Percentiles rank a stretch among this genome's conserved stretches.
phyloP scores from a whole-genome alignment of 1,139 yeast species.

The Hemisphaericaspora lyxosophila region DNA sequence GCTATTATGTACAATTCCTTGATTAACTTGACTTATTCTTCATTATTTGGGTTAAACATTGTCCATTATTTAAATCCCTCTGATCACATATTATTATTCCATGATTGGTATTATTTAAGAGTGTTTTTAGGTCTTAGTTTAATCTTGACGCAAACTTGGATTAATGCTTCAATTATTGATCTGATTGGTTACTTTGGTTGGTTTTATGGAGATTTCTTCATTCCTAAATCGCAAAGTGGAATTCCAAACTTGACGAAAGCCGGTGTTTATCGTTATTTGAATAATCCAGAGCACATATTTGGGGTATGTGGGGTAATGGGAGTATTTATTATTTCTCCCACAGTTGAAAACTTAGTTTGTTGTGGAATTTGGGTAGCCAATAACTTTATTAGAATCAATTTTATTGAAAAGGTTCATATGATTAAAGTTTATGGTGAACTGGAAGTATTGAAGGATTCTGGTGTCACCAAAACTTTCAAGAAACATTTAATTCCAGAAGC shows the following conservation, averaged over 20 bases:
- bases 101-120: slow-evolving; percentile 55
- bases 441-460: slow-evolving; percentile 57
- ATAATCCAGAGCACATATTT: slow-evolving; percentile 80
- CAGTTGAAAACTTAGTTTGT: slow-evolving; percentile 52
- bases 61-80: slow-evolving; percentile 25
- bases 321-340: slow-evolving; percentile 60
- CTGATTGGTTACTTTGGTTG: slow-evolving; percentile 85
- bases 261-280: slow-evolving; percentile 81
- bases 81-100: slow-evolving; percentile 18
- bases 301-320: slow-evolving; percentile 90
- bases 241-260: slow-evolving; percentile 65
- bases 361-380: slow-evolving; percentile 70
- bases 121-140: slow-evolving; percentile 56
- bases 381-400: slow-evolving; percentile 66
- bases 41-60: slow-evolving; percentile 45
- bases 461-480: slow-evolving; percentile 66
- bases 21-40: slow-evolving; percentile 45
- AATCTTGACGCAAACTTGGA: slow-evolving; percentile 67
- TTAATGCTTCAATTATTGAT: slow-evolving; percentile 66
- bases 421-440: slow-evolving; percentile 72
- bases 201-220: slow-evolving; percentile 87
- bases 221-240: slow-evolving; percentile 44
- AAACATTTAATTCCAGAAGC: slow-evolving; percentile 48
- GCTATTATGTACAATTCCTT: slow-evolving; percentile 64
- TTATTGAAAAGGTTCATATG: slow-evolving; percentile 81